A percentile compares a stretch with the other conserved stretches of the same genome.
These are phyloP conservation scores for Chlamydomonas reinhardtii DNA, from an alignment of 163 green algal species.

Conservation along the genomic window DNA sequence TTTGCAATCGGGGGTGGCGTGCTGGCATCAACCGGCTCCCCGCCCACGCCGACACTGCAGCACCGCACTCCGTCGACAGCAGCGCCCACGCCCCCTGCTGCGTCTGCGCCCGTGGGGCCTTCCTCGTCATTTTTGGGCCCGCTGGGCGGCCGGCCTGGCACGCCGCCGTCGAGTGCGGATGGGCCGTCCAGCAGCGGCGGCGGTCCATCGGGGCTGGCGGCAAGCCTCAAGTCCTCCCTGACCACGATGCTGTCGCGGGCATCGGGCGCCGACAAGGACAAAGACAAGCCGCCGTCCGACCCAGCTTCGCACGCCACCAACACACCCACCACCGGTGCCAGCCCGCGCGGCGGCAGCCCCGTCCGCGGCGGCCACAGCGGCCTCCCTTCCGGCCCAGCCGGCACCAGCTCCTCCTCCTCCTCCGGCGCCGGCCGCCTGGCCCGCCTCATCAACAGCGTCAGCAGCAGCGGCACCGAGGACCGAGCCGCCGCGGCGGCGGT, in stretches of 20 bases:
- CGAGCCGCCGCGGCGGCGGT: too few relatives aligned
- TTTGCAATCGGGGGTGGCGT: too few relatives aligned
- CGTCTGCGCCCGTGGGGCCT: too few relatives aligned
- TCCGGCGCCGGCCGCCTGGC: background rate
- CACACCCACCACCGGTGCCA: background rate
- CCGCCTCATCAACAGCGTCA: background rate
- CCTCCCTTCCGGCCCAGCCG: background rate
- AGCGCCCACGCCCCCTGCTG: too few relatives aligned
- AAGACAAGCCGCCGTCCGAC: background rate
- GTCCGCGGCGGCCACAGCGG: background rate
- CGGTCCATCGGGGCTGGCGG: background rate
- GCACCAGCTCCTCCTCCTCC: background rate
- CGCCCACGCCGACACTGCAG: background rate
- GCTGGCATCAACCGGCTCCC: background rate
- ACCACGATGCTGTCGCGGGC: slow-evolving; percentile 1
- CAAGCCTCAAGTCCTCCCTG: slow-evolving; percentile 13
- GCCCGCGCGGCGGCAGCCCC: slow-evolving; percentile 18
- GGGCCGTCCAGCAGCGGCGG: background rate
- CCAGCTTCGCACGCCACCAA: background rate
- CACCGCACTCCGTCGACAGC: too few relatives aligned
- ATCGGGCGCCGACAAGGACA: background rate
- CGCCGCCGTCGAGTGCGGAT: too few relatives aligned
- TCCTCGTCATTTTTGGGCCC: too few relatives aligned
- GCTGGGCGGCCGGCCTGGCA: too few relatives aligned
- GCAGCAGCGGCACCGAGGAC: slow-evolving; percentile 6